A percentile compares a stretch with the other conserved stretches of the same genome.
Conservation (phyloP, 305 asterid genomes). For the Galium porrigens region DNA sequence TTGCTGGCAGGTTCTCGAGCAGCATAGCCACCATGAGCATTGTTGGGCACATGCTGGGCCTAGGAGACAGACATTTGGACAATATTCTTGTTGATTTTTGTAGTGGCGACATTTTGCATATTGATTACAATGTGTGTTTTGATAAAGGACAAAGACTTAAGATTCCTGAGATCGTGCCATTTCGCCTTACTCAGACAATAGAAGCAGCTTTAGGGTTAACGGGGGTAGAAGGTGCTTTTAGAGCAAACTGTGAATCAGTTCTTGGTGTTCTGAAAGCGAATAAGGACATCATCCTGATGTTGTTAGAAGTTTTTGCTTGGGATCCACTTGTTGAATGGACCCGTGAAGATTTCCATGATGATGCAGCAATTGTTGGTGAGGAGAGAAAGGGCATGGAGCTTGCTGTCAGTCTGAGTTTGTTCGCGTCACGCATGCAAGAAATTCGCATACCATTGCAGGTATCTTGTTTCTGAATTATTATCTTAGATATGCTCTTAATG, state of each 20-base stretch:
- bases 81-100: slow-evolving; percentile 88
- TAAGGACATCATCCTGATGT: slow-evolving; percentile 87
- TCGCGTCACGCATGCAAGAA: slow-evolving; percentile 98
- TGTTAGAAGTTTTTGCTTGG: slow-evolving; percentile 91
- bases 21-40: slow-evolving; percentile 96
- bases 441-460: slow-evolving; percentile 97
- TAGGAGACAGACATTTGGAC: slow-evolving; percentile 97
- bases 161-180: slow-evolving; percentile 98
- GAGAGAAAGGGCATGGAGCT: slow-evolving; percentile 99
- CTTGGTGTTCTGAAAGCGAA: slow-evolving; percentile 79
- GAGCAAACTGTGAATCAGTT: slow-evolving; percentile 88
- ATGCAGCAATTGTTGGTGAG: slow-evolving; percentile 97
- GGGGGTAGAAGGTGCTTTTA: slow-evolving; percentile 89
- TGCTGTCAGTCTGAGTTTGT: slow-evolving; percentile 97
- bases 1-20: slow-evolving; percentile 71
- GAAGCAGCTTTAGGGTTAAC: slow-evolving; percentile 94
- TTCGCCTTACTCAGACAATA: slow-evolving; percentile 94
- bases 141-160: slow-evolving; percentile 94
- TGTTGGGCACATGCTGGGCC: slow-evolving; percentile 85
- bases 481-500: background rate
- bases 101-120: slow-evolving; percentile 88
- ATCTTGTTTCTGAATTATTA: slow-evolving; percentile 11
- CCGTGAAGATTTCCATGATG: slow-evolving; percentile 95
- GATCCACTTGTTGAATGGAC: slow-evolving; percentile 99
- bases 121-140: slow-evolving; percentile 97